Conservation (phyloP, 257 asterid genomes). For the Avicennia marina region DNA sequence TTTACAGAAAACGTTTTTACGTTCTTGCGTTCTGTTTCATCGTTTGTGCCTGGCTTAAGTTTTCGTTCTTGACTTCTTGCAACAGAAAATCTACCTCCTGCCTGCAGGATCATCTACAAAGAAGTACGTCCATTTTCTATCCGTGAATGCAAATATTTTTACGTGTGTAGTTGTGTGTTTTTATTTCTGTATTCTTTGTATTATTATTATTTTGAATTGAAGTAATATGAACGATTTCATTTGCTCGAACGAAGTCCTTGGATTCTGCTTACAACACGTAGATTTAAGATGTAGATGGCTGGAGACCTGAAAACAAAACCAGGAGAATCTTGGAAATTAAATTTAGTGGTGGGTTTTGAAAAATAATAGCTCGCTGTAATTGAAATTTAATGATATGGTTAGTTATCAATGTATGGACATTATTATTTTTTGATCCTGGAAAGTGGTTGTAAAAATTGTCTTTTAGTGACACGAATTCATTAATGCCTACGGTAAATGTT, state of each 20-base stretch:
- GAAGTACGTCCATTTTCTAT: slow-evolving; percentile 6
- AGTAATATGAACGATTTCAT: neutral
- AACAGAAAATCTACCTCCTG: neutral
- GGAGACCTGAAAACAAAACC: neutral
- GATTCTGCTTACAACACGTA: neutral
- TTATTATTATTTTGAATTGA: neutral
- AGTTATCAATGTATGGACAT: neutral
- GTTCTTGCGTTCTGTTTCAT: too few relatives aligned
- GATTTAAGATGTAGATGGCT: too few relatives aligned
- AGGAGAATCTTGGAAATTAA: neutral
- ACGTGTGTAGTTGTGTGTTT: neutral
- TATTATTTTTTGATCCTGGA: neutral
- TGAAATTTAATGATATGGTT: slow-evolving; percentile 4
- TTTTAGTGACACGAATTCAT: neutral
- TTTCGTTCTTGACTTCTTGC: neutral
- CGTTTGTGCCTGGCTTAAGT: too few relatives aligned
- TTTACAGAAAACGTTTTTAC: too few relatives aligned
- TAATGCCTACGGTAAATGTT: neutral
- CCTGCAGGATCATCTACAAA: slow-evolving; percentile 1
- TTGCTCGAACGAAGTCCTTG: neutral
- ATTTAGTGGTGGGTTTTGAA: neutral
- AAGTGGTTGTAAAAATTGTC: slow-evolving; percentile 2
- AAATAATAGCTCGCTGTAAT: neutral
- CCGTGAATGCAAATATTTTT: neutral
- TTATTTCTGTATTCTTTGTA: neutral